Conservation (phyloP, 2,329 filamentous ascomycete genomes). For the Lojkania enalia region DNA sequence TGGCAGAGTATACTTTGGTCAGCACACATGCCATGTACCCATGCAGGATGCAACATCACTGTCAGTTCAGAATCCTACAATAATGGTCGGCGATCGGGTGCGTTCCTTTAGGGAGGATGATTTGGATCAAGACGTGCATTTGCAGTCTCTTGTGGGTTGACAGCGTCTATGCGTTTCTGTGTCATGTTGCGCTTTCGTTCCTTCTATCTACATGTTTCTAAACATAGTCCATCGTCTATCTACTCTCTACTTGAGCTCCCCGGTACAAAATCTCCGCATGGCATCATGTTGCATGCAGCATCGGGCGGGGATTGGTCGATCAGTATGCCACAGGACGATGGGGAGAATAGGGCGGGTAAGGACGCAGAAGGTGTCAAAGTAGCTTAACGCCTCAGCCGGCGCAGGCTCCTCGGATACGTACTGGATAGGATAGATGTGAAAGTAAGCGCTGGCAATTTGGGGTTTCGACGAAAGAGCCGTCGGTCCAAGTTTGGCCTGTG, state of each 20-base stretch:
- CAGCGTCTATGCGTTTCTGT: conserved; percentile 18
- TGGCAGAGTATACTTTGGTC: conserved; percentile 87
- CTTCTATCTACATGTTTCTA: conserved; percentile 13
- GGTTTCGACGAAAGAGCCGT: conserved; percentile 32
- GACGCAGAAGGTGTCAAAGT: conserved; percentile 21
- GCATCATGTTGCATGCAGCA: conserved; percentile 29
- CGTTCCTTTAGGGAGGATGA: conserved; percentile 36
- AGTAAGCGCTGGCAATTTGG: conserved; percentile 37
- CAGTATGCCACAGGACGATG: conserved; percentile 21
- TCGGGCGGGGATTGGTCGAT: conserved; percentile 27
- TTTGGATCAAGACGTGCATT: conserved; percentile 23
- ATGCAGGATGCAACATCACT: conserved; percentile 24
- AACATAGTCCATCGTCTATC: conserved; percentile 18
- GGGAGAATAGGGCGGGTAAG: conserved; percentile 23
- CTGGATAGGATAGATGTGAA: conserved; percentile 25
- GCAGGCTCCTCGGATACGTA: conserved; percentile 24
- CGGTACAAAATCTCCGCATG: conserved; percentile 28
- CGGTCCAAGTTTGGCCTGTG: conserved; percentile 29
- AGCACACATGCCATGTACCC: conserved; percentile 62
- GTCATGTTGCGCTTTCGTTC: conserved; percentile 13
- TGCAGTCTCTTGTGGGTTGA: conserved; percentile 33
- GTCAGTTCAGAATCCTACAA: conserved; percentile 41
- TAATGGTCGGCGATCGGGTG: conserved; percentile 44
- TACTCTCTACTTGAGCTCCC: neutral
- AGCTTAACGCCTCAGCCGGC: conserved; percentile 28